Evolutionary conservation across 1,284 basidiomycete genomes (phyloP).

Genomic region (Boletellus deceptivus): DNA sequence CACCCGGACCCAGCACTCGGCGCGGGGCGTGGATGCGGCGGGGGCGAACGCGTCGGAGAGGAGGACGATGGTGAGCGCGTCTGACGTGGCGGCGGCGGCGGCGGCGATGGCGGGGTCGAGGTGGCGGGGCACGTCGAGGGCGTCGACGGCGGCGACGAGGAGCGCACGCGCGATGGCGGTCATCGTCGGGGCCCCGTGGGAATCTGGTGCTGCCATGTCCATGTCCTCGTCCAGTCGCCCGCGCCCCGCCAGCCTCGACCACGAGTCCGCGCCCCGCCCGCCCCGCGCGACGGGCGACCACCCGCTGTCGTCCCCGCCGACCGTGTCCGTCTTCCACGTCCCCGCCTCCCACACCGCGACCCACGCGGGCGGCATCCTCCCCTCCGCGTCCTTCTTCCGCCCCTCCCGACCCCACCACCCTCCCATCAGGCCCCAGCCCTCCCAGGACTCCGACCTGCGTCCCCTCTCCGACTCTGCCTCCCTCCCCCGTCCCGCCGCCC

Average conservation of each 20-base stretch:
- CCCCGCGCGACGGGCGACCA: conserved; percentile 7
- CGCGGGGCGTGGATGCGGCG: conserved; percentile 35
- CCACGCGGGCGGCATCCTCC: conserved; percentile 70
- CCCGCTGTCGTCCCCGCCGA: conserved; percentile 33
- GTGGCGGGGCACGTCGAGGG: conserved; percentile 49
- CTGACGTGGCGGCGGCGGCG: conserved; percentile 45
- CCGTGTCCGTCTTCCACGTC: conserved; percentile 24
- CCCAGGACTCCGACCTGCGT: conserved; percentile 32
- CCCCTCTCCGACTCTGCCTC: conserved; percentile 29
- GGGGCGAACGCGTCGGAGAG: conserved; percentile 54
- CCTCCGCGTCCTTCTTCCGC: conserved; percentile 71
- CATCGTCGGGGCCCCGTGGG: conserved; percentile 16
- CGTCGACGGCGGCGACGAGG: conserved; percentile 52
- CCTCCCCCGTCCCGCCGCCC: conserved; percentile 33
- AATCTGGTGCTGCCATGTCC: conserved; percentile 7
- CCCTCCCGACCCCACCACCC: conserved; percentile 54
- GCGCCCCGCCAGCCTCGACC: conserved; percentile 24
- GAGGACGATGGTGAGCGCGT: conserved; percentile 59
- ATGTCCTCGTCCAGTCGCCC: conserved; percentile 6
- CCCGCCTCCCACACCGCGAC: conserved; percentile 41
- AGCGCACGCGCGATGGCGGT: conserved; percentile 32
- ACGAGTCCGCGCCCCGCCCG: conserved; percentile 6
- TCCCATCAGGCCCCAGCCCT: conserved; percentile 14
- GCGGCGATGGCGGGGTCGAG: conserved; percentile 51
- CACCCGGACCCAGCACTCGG: conserved; percentile 54